These are phyloP conservation scores for Scedosporium minutisporum DNA, from an alignment of 2,329 filamentous ascomycete genomes.

Conservation along the genomic window DNA sequence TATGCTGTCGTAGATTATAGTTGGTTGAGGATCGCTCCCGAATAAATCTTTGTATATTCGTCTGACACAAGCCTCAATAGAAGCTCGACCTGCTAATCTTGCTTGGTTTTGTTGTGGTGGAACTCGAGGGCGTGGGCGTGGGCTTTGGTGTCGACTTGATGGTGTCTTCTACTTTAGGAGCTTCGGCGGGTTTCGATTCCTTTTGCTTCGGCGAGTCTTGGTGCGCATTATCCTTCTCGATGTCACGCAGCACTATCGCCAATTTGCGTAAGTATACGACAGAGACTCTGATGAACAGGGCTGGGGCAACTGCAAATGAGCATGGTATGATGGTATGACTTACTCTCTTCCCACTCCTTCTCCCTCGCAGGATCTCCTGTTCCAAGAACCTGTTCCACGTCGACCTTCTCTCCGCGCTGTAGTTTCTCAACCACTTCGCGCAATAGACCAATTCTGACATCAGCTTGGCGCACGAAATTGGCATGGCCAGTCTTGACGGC, in stretches of 20 bases:
- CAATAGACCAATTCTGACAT: constrained; percentile 67
- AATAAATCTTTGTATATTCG: neutral
- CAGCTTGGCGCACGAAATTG: constrained; percentile 64
- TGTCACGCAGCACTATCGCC: constrained; percentile 49
- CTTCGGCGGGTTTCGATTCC: constrained; percentile 21
- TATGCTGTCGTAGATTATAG: constrained; percentile 42
- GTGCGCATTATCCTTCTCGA: constrained; percentile 52
- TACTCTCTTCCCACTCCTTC: constrained; percentile 79
- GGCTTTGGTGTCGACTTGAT: neutral
- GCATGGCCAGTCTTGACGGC: constrained; percentile 65
- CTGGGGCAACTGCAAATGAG: neutral
- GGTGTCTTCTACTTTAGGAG: neutral
- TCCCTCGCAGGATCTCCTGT: constrained; percentile 68
- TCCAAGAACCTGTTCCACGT: constrained; percentile 75
- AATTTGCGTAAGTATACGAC: neutral
- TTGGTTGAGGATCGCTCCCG: constrained; percentile 8
- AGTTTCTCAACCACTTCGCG: constrained; percentile 65
- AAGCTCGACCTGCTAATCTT: constrained; percentile 33
- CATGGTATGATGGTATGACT: constrained; percentile 19
- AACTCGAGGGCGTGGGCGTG: too few relatives aligned
- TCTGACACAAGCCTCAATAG: constrained; percentile 28
- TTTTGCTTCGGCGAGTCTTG: constrained; percentile 36
- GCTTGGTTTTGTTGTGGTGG: constrained; percentile 9
- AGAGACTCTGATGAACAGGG: neutral
- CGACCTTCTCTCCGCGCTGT: constrained; percentile 64